Evolutionary conservation across 2,329 filamentous ascomycete species (phyloP).

Genomic region (Alternaria triticina): DNA sequence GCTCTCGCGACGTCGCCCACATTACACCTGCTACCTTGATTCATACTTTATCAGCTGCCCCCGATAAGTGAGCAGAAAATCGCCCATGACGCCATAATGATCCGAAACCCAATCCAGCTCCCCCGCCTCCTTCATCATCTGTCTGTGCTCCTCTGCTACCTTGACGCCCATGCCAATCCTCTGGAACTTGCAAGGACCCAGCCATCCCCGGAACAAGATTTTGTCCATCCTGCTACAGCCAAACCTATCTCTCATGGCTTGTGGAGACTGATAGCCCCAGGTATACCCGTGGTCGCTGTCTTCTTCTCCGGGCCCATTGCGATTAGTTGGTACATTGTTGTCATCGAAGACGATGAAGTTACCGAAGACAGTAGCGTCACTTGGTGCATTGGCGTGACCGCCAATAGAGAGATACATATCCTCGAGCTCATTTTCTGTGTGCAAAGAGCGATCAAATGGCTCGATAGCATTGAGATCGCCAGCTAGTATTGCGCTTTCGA

Average conservation of each 20-base stretch:
- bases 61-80: constrained; percentile 20
- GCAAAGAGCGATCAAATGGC: constrained; percentile 58
- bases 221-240: constrained; percentile 63
- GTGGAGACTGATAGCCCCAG: constrained; percentile 63
- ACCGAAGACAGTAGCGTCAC: not conserved
- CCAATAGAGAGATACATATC: constrained; percentile 62
- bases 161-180: constrained; percentile 57
- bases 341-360: not conserved
- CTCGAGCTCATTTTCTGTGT: constrained; percentile 56
- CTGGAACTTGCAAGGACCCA: constrained; percentile 48
- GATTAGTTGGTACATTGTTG: not conserved
- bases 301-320: constrained; percentile 38
- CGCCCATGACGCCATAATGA: constrained; percentile 55
- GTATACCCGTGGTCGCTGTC: constrained; percentile 61
- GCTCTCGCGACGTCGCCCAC: not conserved
- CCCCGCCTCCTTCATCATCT: constrained; percentile 38
- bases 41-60: not conserved
- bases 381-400: constrained; percentile 34
- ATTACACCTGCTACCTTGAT: not conserved
- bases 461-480: constrained; percentile 67
- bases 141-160: constrained; percentile 47
- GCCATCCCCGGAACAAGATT: constrained; percentile 55
- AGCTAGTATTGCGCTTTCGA: constrained; percentile 55
- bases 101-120: constrained; percentile 59
- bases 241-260: constrained; percentile 51